Percentiles rank a stretch among this genome's conserved stretches.
Conservation (phyloP, 1,139 yeast genomes). For the Kodamaea alishanica region DNA sequence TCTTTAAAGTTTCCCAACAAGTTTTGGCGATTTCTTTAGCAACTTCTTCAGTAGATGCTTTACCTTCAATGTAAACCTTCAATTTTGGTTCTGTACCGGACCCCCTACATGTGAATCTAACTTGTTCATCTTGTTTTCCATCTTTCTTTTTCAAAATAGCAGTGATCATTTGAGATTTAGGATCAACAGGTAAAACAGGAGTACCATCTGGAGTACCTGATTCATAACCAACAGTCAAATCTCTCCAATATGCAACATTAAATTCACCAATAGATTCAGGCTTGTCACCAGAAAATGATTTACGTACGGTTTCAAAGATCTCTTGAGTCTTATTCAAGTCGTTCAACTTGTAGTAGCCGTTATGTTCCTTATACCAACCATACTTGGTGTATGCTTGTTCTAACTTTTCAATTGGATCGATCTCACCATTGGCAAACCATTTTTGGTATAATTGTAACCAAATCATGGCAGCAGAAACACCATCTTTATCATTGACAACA, state of each 20-base stretch:
- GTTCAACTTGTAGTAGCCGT: constrained; percentile 76
- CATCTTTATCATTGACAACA: constrained; percentile 90
- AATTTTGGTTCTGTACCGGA: constrained; percentile 97
- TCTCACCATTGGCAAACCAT: constrained; percentile 38
- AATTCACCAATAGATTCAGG: constrained; percentile 54
- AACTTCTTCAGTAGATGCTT: constrained; percentile 36
- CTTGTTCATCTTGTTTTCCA: constrained; percentile 26
- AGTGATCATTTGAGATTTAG: constrained; percentile 83
- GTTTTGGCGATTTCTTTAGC: constrained; percentile 53
- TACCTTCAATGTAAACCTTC: constrained; percentile 86
- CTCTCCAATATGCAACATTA: constrained; percentile 66
- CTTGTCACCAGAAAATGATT: constrained; percentile 28
- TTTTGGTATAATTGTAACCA: constrained; percentile 67
- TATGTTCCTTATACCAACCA: constrained; percentile 81
- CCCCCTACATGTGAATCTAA: constrained; percentile 84
- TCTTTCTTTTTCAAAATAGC: constrained; percentile 34
- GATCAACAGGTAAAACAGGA: constrained; percentile 70
- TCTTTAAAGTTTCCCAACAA: constrained; percentile 64
- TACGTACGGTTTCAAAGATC: constrained; percentile 51
- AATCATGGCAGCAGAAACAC: constrained; percentile 76
- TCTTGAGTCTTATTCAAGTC: constrained; percentile 48
- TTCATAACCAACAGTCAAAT: constrained; percentile 78
- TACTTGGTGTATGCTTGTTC: constrained; percentile 57
- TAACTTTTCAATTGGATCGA: constrained; percentile 46
- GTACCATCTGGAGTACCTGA: constrained; percentile 54